Evolutionary conservation across 2,329 filamentous ascomycete species (phyloP), one percentile per base, ranked within the genome.

Genomic region (Aspergillus chevalieri): DNA sequence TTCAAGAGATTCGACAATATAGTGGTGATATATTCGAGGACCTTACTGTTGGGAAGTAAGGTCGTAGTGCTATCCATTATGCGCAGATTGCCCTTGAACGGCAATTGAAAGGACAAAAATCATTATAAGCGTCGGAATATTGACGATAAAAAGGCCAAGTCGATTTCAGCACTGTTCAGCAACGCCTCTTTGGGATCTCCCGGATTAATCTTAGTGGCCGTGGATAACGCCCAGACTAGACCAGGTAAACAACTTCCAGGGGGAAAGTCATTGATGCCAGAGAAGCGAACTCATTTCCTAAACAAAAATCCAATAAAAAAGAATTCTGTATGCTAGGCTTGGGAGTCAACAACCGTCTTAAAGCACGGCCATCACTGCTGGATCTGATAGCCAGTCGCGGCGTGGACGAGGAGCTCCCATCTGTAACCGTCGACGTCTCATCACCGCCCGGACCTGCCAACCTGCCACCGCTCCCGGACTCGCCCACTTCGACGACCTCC

Each of bases 311-410:
- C 38, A 15, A 41, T 41, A 10, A 21, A 19, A 19, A 41, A 17
- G 9, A 12, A 36, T 21, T 36, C 17, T 15, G 15, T 73, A 79
- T 79, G 77, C 74, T 82, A 65, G 79, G 79, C 64, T 66, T 81
- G 59, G 74, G 68, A 53, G 64, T 79, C 64, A 80, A 78, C 64
- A 80, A 78, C 65, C 76, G 74, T 66, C 69, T 85, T 56, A 78
- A 74, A 74, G 69, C 75, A 65, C 79, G 80, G 58, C 78, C 81
- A 47, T 85, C 82, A 46, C 72, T 86, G 56, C 74, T 83, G 65
- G 81, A 85, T 61, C 74, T 86, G 59, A 75, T 86, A 57, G 53
- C 51, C 49, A 50, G 53, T 50, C 52, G 46, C 42, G 51, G 53
- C 46, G 50, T 47, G 44, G 54, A 55, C 14, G 43, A 53, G 26